Percentiles rank a stretch among this genome's conserved stretches.
Evolutionary conservation across 139 green algal species (phyloP).

Genomic region (Chlorella sp.): DNA sequence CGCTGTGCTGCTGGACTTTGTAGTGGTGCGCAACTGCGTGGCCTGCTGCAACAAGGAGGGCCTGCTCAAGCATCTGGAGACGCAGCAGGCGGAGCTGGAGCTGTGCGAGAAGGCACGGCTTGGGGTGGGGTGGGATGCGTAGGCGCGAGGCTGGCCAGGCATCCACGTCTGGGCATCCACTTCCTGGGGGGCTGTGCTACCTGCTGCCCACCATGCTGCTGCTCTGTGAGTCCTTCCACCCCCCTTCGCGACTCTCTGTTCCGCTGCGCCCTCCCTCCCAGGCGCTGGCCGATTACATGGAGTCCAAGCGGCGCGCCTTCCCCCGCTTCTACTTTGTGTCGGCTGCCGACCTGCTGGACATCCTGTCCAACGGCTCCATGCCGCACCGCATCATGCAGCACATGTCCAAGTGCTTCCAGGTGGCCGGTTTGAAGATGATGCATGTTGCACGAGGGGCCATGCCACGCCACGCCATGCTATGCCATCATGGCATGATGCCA

Average conservation of each 20-base stretch:
- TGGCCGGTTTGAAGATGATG: not conserved
- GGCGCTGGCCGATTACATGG: constrained; percentile 78
- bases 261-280: constrained; percentile 41
- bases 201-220: constrained; percentile 53
- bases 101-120: constrained; percentile 92
- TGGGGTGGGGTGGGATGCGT: constrained; percentile 16
- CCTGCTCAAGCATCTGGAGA: constrained; percentile 86
- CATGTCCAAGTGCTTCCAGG: constrained; percentile 92
- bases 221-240: constrained; percentile 75
- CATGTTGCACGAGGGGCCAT: not conserved
- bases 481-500: not conserved
- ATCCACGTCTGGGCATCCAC: not conserved
- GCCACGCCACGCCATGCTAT: too few relatives aligned
- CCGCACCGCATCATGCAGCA: constrained; percentile 79
- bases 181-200: not conserved
- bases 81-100: constrained; percentile 86
- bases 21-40: constrained; percentile 75
- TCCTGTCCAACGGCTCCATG: constrained; percentile 80
- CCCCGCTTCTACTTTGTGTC: constrained; percentile 96
- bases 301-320: constrained; percentile 92
- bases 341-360: constrained; percentile 90
- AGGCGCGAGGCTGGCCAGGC: not conserved
- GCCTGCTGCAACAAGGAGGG: constrained; percentile 34
- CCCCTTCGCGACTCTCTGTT: constrained; percentile 82
- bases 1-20: constrained; percentile 40